Base-by-base conservation (phyloP, 2,329 filamentous ascomycete genomes). In the Colletotrichum kahawae region DNA sequence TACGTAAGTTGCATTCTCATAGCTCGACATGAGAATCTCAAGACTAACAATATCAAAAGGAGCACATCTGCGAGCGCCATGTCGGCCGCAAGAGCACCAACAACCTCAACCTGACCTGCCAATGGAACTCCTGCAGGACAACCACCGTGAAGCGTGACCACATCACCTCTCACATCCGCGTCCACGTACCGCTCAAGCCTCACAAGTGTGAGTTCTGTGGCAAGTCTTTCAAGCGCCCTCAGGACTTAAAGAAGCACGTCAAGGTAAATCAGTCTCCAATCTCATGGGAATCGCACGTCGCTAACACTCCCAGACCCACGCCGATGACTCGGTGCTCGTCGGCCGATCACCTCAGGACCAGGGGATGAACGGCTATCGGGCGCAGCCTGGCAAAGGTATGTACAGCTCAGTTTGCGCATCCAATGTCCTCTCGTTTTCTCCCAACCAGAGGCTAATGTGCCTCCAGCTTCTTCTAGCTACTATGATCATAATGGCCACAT, bases 131-230 rank as follows among this genome's bases (percentile, higher is more conserved):
- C 78, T 99, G 97, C 88, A 93, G 95, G 77, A 98, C 96, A 27
- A 98, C 96, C 63, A 98, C 96, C 3, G 96, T 98, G 84, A 98
- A 99, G 90, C 95, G 97, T 81, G 97, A 98, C 82, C 97, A 99
- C 87, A 99, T 99, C 86, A 99, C 97, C 66, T 98, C 97, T 66
- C 97, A 99, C 86, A 98, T 99, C 81, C 95, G 97, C 78, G 97
- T 98, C 69, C 97, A 99, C 84, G 96, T 99, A n/a, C 97, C 97
- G 1, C 89, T 99, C 76, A 99, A 99, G 90, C 97, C 97, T 79
- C 97, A 99, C 89, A 98, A 98, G 87, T 99, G 97, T 85, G 96
- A 98, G 83, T 98, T 98, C 87, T 99, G 97, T 83, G 95, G 95
- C 83, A 99, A 99, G 89, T 96, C 96, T 2, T 99, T 99, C 91